phyloP scores from a whole-genome alignment of 2,329 filamentous ascomycete genomes.

The Nothopassalora personata region DNA sequence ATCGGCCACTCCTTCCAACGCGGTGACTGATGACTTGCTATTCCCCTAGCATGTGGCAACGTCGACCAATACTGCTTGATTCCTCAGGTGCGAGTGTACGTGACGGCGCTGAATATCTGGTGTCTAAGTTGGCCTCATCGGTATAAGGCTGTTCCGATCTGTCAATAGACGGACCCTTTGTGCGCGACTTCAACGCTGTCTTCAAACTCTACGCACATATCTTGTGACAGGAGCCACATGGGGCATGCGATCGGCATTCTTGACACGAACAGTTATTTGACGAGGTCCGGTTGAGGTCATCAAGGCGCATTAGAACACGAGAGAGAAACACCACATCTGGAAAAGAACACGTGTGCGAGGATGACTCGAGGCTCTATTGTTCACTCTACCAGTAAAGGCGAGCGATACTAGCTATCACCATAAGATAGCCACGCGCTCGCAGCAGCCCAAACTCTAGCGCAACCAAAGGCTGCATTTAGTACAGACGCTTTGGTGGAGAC shows the following conservation, averaged over 20 bases:
- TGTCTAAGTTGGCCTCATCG: no score
- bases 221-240: no score
- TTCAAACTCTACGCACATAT: no score
- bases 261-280: no score
- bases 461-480: constrained; percentile 55
- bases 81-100: neutral
- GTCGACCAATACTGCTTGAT: neutral
- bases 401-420: constrained; percentile 19
- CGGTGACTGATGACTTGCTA: no score
- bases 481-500: constrained; percentile 96
- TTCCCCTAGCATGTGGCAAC: neutral
- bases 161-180: neutral
- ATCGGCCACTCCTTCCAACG: no score
- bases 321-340: neutral
- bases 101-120: no score
- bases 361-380: constrained; percentile 29
- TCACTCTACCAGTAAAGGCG: constrained; percentile 31
- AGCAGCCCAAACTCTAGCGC: constrained; percentile 20
- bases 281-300: no score
- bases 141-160: neutral
- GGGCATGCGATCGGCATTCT: no score
- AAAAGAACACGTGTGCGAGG: constrained; percentile 10
- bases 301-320: neutral
- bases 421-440: constrained; percentile 22
- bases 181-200: neutral